A percentile compares a stretch with the other conserved stretches of the same genome.
These are phyloP conservation scores for Ananas comosus DNA, from an alignment of 176 grass and related monocot species.

Conservation along the genomic window DNA sequence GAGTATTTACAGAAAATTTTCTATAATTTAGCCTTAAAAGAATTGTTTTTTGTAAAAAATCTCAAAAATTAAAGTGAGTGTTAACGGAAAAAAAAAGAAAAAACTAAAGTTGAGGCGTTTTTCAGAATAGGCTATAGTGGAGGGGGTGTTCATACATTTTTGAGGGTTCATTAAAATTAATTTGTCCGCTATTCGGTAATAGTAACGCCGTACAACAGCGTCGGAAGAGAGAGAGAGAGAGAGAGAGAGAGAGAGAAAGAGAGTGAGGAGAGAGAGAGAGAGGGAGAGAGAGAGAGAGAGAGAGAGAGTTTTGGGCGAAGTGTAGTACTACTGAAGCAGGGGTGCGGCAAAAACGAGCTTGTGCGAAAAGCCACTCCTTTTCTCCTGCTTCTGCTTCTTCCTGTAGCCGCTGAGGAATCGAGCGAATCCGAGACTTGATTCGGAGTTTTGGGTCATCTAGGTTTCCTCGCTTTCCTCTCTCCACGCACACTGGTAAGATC, in stretches of 20 bases:
- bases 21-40: too few species aligned
- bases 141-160: too few species aligned
- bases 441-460: background rate
- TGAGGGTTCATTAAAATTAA: too few species aligned
- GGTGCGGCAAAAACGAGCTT: conserved; percentile 5
- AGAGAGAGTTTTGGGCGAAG: background rate
- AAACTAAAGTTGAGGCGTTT: too few species aligned
- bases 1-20: too few species aligned
- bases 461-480: background rate
- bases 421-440: conserved; percentile 6
- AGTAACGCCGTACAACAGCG: background rate
- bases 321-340: background rate
- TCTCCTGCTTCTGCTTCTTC: background rate
- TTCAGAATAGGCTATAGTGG: too few species aligned
- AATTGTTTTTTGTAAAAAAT: too few species aligned
- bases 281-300: conserved; percentile 8
- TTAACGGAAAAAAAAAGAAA: too few species aligned
- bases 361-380: conserved; percentile 11
- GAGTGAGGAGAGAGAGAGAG: conserved; percentile 4
- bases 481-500: too few species aligned
- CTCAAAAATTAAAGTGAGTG: too few species aligned
- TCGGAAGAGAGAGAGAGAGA: conserved; percentile 6
- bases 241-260: conserved; percentile 13
- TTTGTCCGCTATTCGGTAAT: too few species aligned
- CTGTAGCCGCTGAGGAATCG: conserved; percentile 3